These are phyloP conservation scores for Penicillium glabrum DNA, from an alignment of 2,329 filamentous ascomycete genomes.

Conservation along the genomic window DNA sequence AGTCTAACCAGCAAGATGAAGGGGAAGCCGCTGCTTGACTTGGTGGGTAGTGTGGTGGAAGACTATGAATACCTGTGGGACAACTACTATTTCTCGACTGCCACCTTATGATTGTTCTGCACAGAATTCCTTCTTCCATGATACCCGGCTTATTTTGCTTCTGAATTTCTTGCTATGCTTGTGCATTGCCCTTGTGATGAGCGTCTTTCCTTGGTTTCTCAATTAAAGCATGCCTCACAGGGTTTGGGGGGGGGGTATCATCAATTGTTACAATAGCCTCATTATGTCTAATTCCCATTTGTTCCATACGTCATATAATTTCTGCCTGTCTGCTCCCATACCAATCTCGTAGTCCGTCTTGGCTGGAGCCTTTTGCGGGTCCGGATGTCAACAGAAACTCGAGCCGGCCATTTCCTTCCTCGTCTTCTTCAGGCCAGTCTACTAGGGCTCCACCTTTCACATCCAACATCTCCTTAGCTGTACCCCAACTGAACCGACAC, in stretches of 20 bases:
- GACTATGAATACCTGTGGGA: conserved; percentile 99
- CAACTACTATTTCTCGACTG: conserved; percentile 86
- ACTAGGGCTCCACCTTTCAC: conserved; percentile 69
- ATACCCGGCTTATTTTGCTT: conserved; percentile 20
- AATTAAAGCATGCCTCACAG: conserved; percentile 3
- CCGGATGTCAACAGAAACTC: conserved; percentile 65
- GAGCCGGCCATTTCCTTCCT: conserved; percentile 63
- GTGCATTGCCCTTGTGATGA: conserved; percentile 1
- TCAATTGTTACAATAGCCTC: conserved; percentile 21
- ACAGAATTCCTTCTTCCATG: conserved; percentile 13
- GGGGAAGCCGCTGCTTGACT: conserved; percentile 71
- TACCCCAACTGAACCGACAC: conserved; percentile 94
- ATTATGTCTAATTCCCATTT: conserved; percentile 16
- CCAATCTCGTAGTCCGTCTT: conserved; percentile 78
- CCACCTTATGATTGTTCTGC: conserved; percentile 45
- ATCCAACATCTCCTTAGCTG: conserved; percentile 89
- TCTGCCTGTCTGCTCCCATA: conserved; percentile 72
- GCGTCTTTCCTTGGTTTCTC: conserved; percentile 20
- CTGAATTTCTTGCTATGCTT: conserved; percentile 2
- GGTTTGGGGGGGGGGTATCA: conserved; percentile 27
- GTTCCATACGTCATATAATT: conserved; percentile 58
- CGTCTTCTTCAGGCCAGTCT: conserved; percentile 79
- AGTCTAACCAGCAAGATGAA: conserved; percentile 69
- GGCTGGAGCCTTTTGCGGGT: conserved; percentile 45
- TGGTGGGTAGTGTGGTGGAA: conserved; percentile 82